Base-by-base conservation (phyloP, 371 early-diverging fungal genomes). In the Lichtheimia corymbifera region DNA sequence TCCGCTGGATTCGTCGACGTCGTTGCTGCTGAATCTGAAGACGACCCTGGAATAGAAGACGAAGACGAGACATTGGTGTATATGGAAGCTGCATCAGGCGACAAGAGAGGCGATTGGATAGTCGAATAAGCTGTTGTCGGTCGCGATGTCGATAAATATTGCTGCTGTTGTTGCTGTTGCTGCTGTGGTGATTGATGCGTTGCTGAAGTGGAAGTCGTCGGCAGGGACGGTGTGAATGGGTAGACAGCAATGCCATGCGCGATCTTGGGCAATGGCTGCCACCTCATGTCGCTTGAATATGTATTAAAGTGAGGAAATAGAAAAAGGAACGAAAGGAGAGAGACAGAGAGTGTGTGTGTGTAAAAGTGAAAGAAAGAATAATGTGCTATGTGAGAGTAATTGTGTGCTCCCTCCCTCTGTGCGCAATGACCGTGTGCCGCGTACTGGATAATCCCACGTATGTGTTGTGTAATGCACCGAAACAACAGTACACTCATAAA, bases 191-290 rank as follows among this genome's bases (percentile, higher is more conserved):
- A 53, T 54, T 40, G 56, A 43, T 51, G 61, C 24, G 52, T 54
- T 35, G 35, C 11, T 9, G 11, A 35, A 35, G 35, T 35, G 11
- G 35, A 0, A 6, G 6, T 9, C 35, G 35, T 35, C 35, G 35
- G 35, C 35, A 35, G 35, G 50, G 80, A 55, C 41, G 84, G 84
- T 50, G 70, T 71, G 58, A 76, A 83, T 53, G 84, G 84, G 52
- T 80, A 77, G 40, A 79, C 71, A 42, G 80, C 83, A 41, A 75
- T 75, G 17, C 72, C 83, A 63, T 83, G 74, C 27, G 78, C 80
- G 62, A 83, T 76, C 63, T 79, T 77, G 13, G 80, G 77, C 52
- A 83, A 63, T 42, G 83, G 83, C 44, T 76, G 63, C 83, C 83
- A 83, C 74, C 74, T 78, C 77, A 73, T 76, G 65, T 58, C 62